Base-by-base conservation (phyloP, 257 asterid genomes). In the Rehmannia glutinosa region DNA sequence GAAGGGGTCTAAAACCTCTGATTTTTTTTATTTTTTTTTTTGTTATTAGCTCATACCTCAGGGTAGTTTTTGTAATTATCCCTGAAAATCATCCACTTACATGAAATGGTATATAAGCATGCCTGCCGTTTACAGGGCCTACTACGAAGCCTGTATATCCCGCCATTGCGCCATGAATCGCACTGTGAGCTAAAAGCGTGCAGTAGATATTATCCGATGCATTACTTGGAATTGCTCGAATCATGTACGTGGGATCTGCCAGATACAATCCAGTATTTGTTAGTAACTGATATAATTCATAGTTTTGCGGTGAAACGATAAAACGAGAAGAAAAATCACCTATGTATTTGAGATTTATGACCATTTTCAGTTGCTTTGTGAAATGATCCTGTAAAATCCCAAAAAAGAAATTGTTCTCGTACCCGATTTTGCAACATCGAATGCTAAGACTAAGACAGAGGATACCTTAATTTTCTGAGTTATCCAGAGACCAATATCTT, bases 211-310 rank as follows among this genome's bases (percentile, higher is more conserved):
- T 92, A 74, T 92, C 98, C 12, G 96, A 92, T 68, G 95, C 98
- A 72, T 90, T 90, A 79, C 98, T 92, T 8, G 97, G 97, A 77
- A 92, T 80, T 33, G 98, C 98, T 68, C 98, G 87, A 72, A 92
- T 90, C 97, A 92, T 92, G 83, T 92, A 92, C 5, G 97, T 92
- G 13, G 98, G 98, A 71, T 92, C 98, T 92, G 91, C 75, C n/a
- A n/a, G n/a, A n/a, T n/a, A n/a, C n/a, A n/a, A n/a, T n/a, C n/a
- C n/a, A n/a, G n/a, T n/a, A n/a, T n/a, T n/a, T n/a, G n/a, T n/a
- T n/a, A n/a, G n/a, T n/a, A n/a, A n/a, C n/a, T n/a, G n/a, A n/a
- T n/a, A n/a, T n/a, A n/a, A n/a, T n/a, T n/a, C n/a, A n/a, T n/a
- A n/a, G n/a, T n/a, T n/a, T n/a, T n/a, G n/a, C n/a, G n/a, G n/a